Base-by-base conservation (phyloP, 208 protist genomes). In the Trypanosoma theileri region DNA sequence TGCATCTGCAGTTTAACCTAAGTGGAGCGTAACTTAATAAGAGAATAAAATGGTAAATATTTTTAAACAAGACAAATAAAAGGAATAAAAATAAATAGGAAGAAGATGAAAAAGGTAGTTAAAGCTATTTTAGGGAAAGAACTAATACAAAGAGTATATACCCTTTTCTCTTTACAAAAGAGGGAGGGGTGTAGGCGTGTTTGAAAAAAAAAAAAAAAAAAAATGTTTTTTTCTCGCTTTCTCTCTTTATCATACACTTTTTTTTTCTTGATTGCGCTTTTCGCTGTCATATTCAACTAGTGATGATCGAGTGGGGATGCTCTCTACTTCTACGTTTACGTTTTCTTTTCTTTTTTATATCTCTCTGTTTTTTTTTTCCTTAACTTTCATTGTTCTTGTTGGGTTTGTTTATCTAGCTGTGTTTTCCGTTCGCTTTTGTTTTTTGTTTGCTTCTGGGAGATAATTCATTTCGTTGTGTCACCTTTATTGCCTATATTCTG, bases 31-130 rank as follows among this genome's bases (percentile, higher is more conserved):
- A 24, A 13, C 3, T 56, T 26, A 7, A 12, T 22, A 22, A 22
- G 24, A 17, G 12, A 17, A 31, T 12, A 26, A 56, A 12, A 4
- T 21, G n/a, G 22, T 24, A 56, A 21, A n/a, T n/a, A n/a, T n/a
- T 16, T 44, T 40, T 10, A 42, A 19, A 35, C 7, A 42, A 14
- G 1, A 19, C 16, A 59, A 59, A 59, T 44, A 59, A 59, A 44
- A 3, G 12, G 1, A 59, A 59, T 42, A 59, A 59, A 22, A 59
- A 31, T 56, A 56, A 56, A 48, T 48, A 48, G 16, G 10, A 48
- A 48, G 10, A 11, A 9, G 44, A 35, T 35, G 28, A 35, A 35
- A 1, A 8, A 6, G 6, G 28, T 35, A 6, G 6, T 35, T 35
- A 6, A 8, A 35, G 28, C 1, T 35, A 35, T 35, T 35, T 6